These are phyloP conservation scores for Prunus yedoensis DNA, from an alignment of 331 rosid genomes.

Conservation along the genomic window DNA sequence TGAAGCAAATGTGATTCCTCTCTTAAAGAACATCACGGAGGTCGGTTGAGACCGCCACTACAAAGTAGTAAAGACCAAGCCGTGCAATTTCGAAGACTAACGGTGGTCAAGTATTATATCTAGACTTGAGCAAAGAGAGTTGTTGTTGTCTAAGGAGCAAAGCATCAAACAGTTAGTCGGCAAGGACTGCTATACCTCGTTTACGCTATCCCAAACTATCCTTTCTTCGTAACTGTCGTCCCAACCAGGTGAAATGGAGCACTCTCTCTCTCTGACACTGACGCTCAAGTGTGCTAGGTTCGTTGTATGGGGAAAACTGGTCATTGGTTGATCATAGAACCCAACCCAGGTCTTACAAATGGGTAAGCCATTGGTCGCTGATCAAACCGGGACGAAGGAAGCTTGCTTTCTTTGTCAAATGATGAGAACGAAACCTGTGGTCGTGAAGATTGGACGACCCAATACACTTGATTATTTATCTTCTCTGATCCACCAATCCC, in stretches of 20 bases:
- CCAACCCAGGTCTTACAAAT: background rate
- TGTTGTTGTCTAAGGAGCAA: slow-evolving; percentile 25
- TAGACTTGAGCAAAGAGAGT: background rate
- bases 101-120: background rate
- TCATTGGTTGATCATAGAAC: background rate
- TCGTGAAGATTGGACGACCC: no score
- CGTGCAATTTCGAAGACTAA: background rate
- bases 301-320: background rate
- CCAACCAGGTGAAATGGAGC: background rate
- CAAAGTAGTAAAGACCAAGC: background rate
- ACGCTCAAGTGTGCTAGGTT: no score
- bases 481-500: no score
- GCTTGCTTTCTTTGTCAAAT: no score
- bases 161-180: slow-evolving; percentile 46
- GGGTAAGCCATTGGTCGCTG: no score
- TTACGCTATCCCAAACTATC: background rate
- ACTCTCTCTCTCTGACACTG: background rate
- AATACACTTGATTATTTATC: no score
- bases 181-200: slow-evolving; percentile 16
- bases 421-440: no score
- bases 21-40: slow-evolving; percentile 36
- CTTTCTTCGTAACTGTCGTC: background rate
- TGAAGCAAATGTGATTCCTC: slow-evolving; percentile 26
- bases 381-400: no score
- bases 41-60: slow-evolving; percentile 18